Evolutionary conservation across 2,329 filamentous ascomycete genomes (phyloP).

Genomic region (Arachnomyces sp.): DNA sequence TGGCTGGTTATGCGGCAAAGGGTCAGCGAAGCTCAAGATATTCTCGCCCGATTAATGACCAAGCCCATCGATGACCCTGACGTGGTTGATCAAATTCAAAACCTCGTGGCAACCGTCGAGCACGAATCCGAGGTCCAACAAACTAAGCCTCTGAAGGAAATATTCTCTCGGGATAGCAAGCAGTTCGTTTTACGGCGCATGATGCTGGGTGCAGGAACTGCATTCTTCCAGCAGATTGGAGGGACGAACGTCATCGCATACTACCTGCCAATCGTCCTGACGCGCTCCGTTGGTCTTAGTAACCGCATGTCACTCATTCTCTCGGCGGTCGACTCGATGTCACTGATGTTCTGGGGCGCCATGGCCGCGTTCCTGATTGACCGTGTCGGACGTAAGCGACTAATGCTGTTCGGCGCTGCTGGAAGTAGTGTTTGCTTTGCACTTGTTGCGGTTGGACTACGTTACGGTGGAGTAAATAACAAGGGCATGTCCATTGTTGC

Average conservation of each 20-base stretch:
- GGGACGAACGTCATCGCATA: constrained; percentile 18
- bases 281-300: constrained; percentile 10
- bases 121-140: constrained; percentile 9
- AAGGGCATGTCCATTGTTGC: constrained; percentile 36
- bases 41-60: constrained; percentile 18
- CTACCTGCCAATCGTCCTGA: constrained; percentile 16
- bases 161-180: constrained; percentile 6
- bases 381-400: constrained; percentile 34
- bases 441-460: constrained; percentile 35
- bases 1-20: constrained; percentile 10
- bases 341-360: constrained; percentile 12
- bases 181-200: constrained; percentile 30
- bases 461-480: constrained; percentile 29
- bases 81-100: constrained; percentile 3
- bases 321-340: no score
- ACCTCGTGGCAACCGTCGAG: constrained; percentile 3
- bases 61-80: constrained; percentile 7
- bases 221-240: constrained; percentile 20
- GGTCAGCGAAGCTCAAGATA: constrained; percentile 3
- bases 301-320: constrained; percentile 12
- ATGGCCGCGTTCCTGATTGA: constrained; percentile 41
- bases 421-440: constrained; percentile 42
- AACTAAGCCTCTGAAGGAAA: constrained; percentile 3
- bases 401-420: constrained; percentile 38
- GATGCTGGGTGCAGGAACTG: constrained; percentile 34